These are phyloP conservation scores for Sclerotinia glacialis DNA, from an alignment of 2,329 filamentous ascomycete genomes.

Conservation along the genomic window DNA sequence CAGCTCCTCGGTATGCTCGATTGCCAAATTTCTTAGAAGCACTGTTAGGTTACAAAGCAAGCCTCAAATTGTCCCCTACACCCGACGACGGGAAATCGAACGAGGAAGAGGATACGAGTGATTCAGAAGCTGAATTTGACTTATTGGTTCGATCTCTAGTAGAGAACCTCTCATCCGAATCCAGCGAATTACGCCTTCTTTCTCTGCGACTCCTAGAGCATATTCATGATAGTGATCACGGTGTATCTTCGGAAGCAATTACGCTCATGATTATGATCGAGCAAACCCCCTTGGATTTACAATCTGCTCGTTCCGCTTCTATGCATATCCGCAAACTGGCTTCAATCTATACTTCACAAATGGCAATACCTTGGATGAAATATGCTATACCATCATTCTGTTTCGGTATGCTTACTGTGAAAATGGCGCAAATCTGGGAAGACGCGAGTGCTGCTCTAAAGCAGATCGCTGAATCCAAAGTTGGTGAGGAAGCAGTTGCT, in stretches of 20 bases:
- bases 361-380: constrained; percentile 62
- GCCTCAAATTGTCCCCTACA: constrained; percentile 29
- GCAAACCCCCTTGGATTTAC: constrained; percentile 71
- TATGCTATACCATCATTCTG: constrained; percentile 76
- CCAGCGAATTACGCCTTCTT: constrained; percentile 68
- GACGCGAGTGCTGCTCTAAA: constrained; percentile 75
- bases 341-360: constrained; percentile 55
- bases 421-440: constrained; percentile 82
- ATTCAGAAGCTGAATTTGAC: constrained; percentile 54
- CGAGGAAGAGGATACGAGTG: constrained; percentile 22
- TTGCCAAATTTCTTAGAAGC: constrained; percentile 65
- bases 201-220: constrained; percentile 70
- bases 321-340: constrained; percentile 79
- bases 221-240: constrained; percentile 51
- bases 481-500: constrained; percentile 70
- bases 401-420: constrained; percentile 85
- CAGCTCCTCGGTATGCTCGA: constrained; percentile 63
- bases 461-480: constrained; percentile 65
- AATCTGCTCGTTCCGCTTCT: constrained; percentile 72
- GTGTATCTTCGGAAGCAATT: constrained; percentile 51
- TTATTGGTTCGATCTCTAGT: constrained; percentile 63
- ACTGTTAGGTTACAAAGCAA: constrained; percentile 54
- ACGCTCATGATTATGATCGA: constrained; percentile 74
- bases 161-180: constrained; percentile 70
- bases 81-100: constrained; percentile 19